Evolutionary conservation across 2,329 filamentous ascomycete species (phyloP).

Genomic region (Fusarium tuaranense): DNA sequence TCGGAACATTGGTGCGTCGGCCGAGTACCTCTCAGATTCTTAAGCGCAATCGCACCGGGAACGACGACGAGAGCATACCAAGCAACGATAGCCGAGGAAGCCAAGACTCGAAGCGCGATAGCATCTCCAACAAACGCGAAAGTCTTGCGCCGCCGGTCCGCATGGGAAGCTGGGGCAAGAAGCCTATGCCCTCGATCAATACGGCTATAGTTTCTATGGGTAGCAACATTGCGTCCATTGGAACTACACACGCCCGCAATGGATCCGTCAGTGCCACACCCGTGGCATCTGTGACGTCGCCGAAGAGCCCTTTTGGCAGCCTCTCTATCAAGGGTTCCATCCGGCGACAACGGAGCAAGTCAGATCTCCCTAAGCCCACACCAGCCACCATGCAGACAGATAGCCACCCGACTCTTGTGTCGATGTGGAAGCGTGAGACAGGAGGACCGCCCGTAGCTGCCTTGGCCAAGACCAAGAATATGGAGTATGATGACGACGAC

Average conservation of each 20-base stretch:
- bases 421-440: conserved; percentile 61
- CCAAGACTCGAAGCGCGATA: conserved; percentile 45
- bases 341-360: conserved; percentile 68
- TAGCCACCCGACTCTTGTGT: conserved; percentile 59
- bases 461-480: conserved; percentile 51
- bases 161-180: conserved; percentile 65
- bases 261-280: conserved; percentile 69
- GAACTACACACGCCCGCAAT: conserved; percentile 66
- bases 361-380: conserved; percentile 59
- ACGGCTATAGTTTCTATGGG: conserved; percentile 69
- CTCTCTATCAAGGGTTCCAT: conserved; percentile 62
- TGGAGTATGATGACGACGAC: conserved; percentile 60
- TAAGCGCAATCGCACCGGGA: conserved; percentile 61
- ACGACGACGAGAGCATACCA: conserved; percentile 45
- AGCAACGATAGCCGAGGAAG: conserved; percentile 41
- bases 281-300: conserved; percentile 64
- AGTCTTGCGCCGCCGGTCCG: conserved; percentile 64
- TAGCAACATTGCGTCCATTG: conserved; percentile 66
- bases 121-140: conserved; percentile 57
- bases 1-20: conserved; percentile 63
- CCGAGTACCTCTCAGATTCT: conserved; percentile 58
- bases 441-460: conserved; percentile 67
- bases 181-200: conserved; percentile 67
- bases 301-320: conserved; percentile 61
- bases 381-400: conserved; percentile 45